Evolutionary conservation across 257 asterid genomes (phyloP), one percentile per base, ranked within the genome.

Genomic region (Anisodus tanguticus): DNA sequence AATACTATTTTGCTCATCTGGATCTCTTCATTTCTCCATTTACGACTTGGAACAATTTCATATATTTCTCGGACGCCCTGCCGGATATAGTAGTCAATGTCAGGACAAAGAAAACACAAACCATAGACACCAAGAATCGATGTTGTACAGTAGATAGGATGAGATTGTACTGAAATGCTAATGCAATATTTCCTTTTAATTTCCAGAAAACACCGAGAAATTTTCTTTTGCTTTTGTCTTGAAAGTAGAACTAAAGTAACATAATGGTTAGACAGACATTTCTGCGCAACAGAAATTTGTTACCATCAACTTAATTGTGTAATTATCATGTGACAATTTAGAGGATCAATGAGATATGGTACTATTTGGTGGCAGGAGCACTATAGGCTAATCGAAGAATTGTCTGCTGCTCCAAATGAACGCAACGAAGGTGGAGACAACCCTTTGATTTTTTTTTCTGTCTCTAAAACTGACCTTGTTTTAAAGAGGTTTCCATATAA

Each of bases 11-110:
- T 94, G 91, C 84, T 95, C 77, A 88, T 84, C 89, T 89, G 89
- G 22, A 15, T 86, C 84, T 95, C 98, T 12, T 85, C 93, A 3
- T 89, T 84, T 86, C 91, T 92, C 99, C 99, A 95, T 85, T 88
- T 85, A 16, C 98, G 98, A 63, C 92, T 86, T 41, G 98, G 97
- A 86, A 91, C 94, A 60, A 95, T 94, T 94, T 94, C 99, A 31
- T 95, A 95, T 45, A 95, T 91, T 90, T 95, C 99, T 89, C 98
- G 92, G 89, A 95, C 98, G 35, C 92, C 98, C 99, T 95, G 89
- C 82, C 81, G 85, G 47, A 80, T 26, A 26, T 16, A 69, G 13
- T 26, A 53, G 81, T 76, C 10, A 53, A 53, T 17, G 26, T 10
- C 47, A 26, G 22, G 64, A 53, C 47, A 74, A 49, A 53, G 43